These are phyloP conservation scores for Entonaema liquescens DNA, from an alignment of 495 filamentous ascomycete species.

Conservation along the genomic window DNA sequence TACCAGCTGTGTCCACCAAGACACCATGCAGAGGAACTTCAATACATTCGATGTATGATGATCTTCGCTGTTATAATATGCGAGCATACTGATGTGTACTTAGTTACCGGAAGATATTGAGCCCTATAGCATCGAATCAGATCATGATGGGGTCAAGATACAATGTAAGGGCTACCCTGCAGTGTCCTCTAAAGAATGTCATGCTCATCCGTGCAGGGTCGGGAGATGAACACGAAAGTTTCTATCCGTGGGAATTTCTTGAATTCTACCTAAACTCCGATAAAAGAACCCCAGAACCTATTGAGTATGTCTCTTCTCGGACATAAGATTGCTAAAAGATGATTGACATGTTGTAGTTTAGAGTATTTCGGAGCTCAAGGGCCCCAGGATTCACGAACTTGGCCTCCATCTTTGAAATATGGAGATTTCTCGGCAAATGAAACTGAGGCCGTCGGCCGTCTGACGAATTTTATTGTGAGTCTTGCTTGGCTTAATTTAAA, in stretches of 20 bases:
- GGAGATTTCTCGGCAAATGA: slow-evolving; percentile 63
- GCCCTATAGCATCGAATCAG: slow-evolving; percentile 44
- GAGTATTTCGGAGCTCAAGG: slow-evolving; percentile 38
- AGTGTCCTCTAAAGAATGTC: slow-evolving; percentile 4
- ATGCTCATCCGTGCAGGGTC: slow-evolving; percentile 55
- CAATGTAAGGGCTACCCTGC: slow-evolving; percentile 48
- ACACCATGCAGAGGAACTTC: slow-evolving; percentile 77
- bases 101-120: slow-evolving; percentile 63
- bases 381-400: slow-evolving; percentile 10
- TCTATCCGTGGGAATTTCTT: slow-evolving; percentile 63
- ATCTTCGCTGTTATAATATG: neutral
- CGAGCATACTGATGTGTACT: slow-evolving; percentile 21
- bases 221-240: slow-evolving; percentile 64
- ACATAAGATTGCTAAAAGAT: neutral
- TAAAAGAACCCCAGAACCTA: slow-evolving; percentile 44
- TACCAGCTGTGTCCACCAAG: slow-evolving; percentile 72
- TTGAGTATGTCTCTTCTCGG: slow-evolving; percentile 21
- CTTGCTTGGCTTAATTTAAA: slow-evolving; percentile 3
- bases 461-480: slow-evolving; percentile 55
- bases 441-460: slow-evolving; percentile 63
- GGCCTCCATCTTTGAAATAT: slow-evolving; percentile 35
- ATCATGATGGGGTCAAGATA: slow-evolving; percentile 50
- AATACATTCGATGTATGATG: slow-evolving; percentile 67
- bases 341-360: slow-evolving; percentile 17
- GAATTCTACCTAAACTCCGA: slow-evolving; percentile 52